These are phyloP conservation scores for Paraleonurus japonicus DNA, from an alignment of 257 asterid genomes.

Conservation along the genomic window DNA sequence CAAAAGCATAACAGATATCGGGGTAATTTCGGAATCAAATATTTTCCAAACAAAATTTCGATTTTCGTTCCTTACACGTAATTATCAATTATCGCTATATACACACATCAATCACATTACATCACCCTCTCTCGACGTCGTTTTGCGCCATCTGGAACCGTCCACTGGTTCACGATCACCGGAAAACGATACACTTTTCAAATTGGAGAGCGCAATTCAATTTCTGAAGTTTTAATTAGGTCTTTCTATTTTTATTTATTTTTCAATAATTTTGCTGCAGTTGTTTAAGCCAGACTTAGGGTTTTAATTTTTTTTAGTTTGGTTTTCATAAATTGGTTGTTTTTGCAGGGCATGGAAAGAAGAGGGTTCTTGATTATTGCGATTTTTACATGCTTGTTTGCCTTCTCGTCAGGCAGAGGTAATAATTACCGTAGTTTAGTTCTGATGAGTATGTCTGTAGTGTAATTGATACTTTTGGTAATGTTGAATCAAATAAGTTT, in stretches of 20 bases:
- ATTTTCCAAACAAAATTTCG: background rate
- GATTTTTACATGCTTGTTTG: conserved; percentile 30
- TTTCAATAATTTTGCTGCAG: background rate
- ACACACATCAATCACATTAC: background rate
- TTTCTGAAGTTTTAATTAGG: conserved; percentile 18
- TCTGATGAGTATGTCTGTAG: background rate
- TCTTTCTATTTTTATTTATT: background rate
- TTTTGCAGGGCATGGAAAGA: conserved; percentile 45
- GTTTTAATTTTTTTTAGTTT: background rate
- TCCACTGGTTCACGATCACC: conserved; percentile 18
- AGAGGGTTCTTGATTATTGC: conserved; percentile 35
- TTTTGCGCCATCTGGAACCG: conserved; percentile 29
- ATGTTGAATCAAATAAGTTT: background rate
- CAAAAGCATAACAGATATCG: background rate
- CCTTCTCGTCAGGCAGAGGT: conserved; percentile 56
- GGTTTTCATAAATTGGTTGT: background rate
- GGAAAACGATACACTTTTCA: conserved; percentile 13
- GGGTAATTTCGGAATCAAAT: conserved; percentile 16
- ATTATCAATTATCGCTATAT: background rate
- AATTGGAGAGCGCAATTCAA: conserved; percentile 21
- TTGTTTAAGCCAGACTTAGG: background rate
- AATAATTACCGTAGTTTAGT: background rate
- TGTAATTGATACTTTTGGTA: background rate
- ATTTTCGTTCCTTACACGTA: background rate
- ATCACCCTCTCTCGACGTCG: conserved; percentile 29